Percentiles rank a stretch among this genome's conserved stretches.
Conservation (phyloP, 202 grass and related monocot species). For the Setaria viridis region DNA sequence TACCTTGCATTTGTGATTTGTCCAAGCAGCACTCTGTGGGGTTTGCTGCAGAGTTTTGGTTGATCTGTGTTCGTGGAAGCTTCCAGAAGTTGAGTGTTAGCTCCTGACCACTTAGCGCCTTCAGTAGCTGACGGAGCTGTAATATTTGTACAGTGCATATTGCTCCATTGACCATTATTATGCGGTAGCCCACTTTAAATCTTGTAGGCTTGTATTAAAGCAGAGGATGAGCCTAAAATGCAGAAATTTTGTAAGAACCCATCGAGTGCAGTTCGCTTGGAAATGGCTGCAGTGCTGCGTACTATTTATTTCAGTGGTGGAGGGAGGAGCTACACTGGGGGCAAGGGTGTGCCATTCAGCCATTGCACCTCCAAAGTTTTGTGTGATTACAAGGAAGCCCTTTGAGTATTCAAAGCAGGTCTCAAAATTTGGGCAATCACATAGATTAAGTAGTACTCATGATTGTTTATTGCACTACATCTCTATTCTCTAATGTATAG, state of each 20-base stretch:
- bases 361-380: not conserved
- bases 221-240: not conserved
- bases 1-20: not conserved
- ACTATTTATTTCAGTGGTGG: conserved; percentile 2
- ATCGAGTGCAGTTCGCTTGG: not conserved
- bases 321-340: not conserved
- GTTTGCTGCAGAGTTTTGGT: not conserved
- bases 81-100: not conserved
- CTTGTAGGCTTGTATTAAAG: not conserved
- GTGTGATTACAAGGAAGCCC: not conserved
- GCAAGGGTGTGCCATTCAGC: not conserved
- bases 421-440: not conserved
- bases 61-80: not conserved
- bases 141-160: not conserved
- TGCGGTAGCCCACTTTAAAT: not conserved
- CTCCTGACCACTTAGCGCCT: not conserved
- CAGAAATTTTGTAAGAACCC: not conserved
- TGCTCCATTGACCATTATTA: not conserved
- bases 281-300: not conserved
- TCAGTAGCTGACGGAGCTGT: not conserved
- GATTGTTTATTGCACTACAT: not conserved
- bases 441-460: not conserved
- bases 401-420: not conserved
- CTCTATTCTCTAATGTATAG: not conserved
- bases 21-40: not conserved